Evolutionary conservation across 176 grass and related monocot genomes (phyloP), one percentile per base, ranked within the genome.

Genomic region (Metroxylon sagu): DNA sequence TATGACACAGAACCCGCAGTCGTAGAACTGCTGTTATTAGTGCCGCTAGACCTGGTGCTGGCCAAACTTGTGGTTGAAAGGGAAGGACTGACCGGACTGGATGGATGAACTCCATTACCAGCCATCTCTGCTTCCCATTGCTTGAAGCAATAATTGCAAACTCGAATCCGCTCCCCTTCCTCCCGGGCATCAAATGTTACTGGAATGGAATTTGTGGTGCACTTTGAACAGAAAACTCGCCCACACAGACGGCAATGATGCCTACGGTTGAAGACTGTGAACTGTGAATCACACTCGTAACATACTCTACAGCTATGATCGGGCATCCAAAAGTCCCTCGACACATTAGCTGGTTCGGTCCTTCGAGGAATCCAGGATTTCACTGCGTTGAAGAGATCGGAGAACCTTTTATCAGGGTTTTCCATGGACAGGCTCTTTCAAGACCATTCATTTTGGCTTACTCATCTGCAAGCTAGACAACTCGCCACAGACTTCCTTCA

Each of bases 261-360:
- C 6, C 93, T 81, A 50, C 93, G 78, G 65, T 98, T 90, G 56
- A 92, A 78, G 17, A 98, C 67, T 15, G 88, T 98, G 73, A 98
- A 98, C 59, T 92, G 93, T 26, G 79, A 70, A 19, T 98, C 93
- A 73, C 93, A 98, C 53, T 98, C 93, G 67, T 98, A 98, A 35
- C 93, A 98, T 17, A 98, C 87, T 12, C 82, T 83, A 30, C 93
- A 98, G 61, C 93, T 89, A 65, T 89, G 75, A 59, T 98, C 93
- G n/a, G 93, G 93, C 93, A 98, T 98, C 93, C 93, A 98, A 60
- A 98, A 98, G 25, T 88, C 93, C 54, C 87, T 60, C 0, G 84
- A 85, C 14, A 88, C 6, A 58, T 80, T 80, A 58, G 78, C 75
- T 23, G 81, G 76, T 61, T 90, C 82, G 29, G 79, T 74, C 62